Conservation (phyloP, 169 alveolate genomes). For the Plasmodium chabaudi region DNA sequence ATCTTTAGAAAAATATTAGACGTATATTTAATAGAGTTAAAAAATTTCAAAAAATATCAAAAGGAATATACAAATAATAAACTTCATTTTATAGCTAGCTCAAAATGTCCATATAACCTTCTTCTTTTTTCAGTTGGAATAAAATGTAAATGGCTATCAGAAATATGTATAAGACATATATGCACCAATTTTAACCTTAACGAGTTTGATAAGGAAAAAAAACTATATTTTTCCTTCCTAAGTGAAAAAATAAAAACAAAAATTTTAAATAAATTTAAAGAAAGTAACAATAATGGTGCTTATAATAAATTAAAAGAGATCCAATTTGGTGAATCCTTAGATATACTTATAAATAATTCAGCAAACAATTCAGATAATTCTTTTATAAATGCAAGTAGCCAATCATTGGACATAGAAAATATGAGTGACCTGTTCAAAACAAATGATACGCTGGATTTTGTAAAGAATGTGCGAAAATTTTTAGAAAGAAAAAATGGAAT, state of each 20-base stretch:
- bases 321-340: slow-evolving; percentile 10
- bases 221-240: slow-evolving; percentile 14
- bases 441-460: slow-evolving; percentile 13
- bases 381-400: slow-evolving; percentile 4
- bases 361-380: slow-evolving; percentile 6
- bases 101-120: slow-evolving; percentile 59
- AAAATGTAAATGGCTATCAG: slow-evolving; percentile 36
- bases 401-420: background rate
- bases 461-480: slow-evolving; percentile 38
- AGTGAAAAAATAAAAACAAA: slow-evolving; percentile 49
- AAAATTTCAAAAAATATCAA: slow-evolving; percentile 43
- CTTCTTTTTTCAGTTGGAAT: slow-evolving; percentile 40
- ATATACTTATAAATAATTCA: slow-evolving; percentile 28
- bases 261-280: slow-evolving; percentile 34
- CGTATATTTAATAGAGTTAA: slow-evolving; percentile 58
- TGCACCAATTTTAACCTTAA: slow-evolving; percentile 30
- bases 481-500: background rate
- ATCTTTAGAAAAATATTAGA: slow-evolving; percentile 56
- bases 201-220: slow-evolving; percentile 16
- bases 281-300: background rate
- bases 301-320: slow-evolving; percentile 20
- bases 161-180: slow-evolving; percentile 45
- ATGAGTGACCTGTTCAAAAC: slow-evolving; percentile 25
- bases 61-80: slow-evolving; percentile 31
- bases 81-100: slow-evolving; percentile 16